Conservation (phyloP, 768 basidiomycete genomes). For the Leccinum incarnatum region DNA sequence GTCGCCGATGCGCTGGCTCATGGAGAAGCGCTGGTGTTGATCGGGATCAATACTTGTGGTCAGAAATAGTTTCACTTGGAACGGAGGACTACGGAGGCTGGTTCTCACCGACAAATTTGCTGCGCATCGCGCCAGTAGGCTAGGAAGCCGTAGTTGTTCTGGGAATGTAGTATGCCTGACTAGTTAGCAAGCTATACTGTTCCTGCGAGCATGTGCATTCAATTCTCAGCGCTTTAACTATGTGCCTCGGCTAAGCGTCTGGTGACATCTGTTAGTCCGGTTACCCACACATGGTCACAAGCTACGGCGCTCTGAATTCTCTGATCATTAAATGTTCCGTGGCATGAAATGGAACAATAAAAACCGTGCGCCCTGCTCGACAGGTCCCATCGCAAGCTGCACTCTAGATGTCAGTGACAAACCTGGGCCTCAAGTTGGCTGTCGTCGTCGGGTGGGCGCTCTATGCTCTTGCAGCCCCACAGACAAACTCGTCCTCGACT, state of each 20-base stretch:
- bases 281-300: background rate
- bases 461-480: constrained; percentile 18
- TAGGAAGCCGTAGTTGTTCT: background rate
- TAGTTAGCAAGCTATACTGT: background rate
- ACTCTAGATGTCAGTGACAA: constrained; percentile 32
- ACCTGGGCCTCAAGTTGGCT: constrained; percentile 3
- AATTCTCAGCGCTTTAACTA: background rate
- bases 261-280: too few species aligned
- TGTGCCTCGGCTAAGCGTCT: background rate
- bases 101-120: too few species aligned
- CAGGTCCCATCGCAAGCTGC: background rate
- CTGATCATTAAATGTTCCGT: background rate
- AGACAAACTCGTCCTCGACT: constrained; percentile 3
- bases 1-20: background rate
- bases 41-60: background rate
- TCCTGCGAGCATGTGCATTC: background rate
- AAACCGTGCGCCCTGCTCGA: background rate
- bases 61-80: too few species aligned
- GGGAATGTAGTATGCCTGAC: background rate
- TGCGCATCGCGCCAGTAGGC: too few species aligned
- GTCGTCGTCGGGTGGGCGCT: constrained; percentile 14
- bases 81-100: too few species aligned
- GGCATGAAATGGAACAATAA: background rate
- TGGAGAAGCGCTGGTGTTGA: background rate
- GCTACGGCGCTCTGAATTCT: background rate